phyloP scores from a whole-genome alignment of 2,329 filamentous ascomycete genomes.

The Thelonectria discophora region DNA sequence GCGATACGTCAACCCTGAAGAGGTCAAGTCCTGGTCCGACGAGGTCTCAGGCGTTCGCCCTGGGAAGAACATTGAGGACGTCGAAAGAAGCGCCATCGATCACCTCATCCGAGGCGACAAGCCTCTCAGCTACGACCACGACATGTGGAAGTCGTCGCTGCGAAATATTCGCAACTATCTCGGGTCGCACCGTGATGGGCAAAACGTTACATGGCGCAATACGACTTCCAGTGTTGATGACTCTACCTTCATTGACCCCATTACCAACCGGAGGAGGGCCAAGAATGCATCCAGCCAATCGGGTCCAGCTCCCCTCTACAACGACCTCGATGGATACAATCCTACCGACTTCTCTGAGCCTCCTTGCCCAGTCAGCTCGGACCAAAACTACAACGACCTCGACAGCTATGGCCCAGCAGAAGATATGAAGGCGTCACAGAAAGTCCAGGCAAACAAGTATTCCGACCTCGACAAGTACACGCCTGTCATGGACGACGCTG shows the following conservation, averaged over 20 bases:
- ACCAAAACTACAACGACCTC: constrained; percentile 47
- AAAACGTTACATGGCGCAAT: constrained; percentile 35
- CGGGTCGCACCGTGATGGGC: constrained; percentile 29
- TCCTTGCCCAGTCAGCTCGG: constrained; percentile 30
- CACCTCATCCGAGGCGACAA: constrained; percentile 51
- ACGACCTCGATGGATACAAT: constrained; percentile 49
- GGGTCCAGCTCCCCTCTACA: constrained; percentile 39
- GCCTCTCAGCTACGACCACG: constrained; percentile 31
- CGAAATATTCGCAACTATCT: constrained; percentile 49
- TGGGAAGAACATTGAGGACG: constrained; percentile 55
- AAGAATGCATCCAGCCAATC: constrained; percentile 33
- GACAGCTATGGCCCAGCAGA: constrained; percentile 49
- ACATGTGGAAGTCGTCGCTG: constrained; percentile 45
- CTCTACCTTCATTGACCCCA: constrained; percentile 59
- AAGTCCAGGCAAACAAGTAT: constrained; percentile 35
- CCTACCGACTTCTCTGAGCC: constrained; percentile 41
- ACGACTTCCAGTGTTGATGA: constrained; percentile 36
- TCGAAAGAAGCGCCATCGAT: constrained; percentile 56
- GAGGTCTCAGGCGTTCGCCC: constrained; percentile 51
- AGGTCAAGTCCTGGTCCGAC: constrained; percentile 48
- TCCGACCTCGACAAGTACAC: constrained; percentile 50
- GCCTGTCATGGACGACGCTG: constrained; percentile 43
- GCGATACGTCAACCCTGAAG: constrained; percentile 49
- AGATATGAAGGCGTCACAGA: constrained; percentile 35
- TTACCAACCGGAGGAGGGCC: constrained; percentile 64